A percentile compares a stretch with the other conserved stretches of the same genome.
Evolutionary conservation across 2,329 filamentous ascomycete species (phyloP).

Genomic region (Spiromastix sp.): DNA sequence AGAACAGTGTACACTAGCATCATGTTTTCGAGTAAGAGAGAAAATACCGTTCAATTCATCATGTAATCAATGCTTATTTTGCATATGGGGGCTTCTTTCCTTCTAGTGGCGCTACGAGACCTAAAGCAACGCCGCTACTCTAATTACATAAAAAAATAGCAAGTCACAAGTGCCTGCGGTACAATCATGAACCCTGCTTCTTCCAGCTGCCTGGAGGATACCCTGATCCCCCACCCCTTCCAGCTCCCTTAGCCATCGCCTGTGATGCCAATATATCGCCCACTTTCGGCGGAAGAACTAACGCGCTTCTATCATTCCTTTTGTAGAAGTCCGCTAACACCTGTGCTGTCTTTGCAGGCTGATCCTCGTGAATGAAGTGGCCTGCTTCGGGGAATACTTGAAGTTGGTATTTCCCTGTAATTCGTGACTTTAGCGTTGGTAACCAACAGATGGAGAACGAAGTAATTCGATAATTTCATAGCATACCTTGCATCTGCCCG

Average conservation of each 20-base stretch:
- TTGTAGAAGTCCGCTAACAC: constrained; percentile 83
- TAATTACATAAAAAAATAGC: too few relatives aligned
- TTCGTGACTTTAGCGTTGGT: neutral
- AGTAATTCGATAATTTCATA: too few relatives aligned
- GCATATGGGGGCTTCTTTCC: too few relatives aligned
- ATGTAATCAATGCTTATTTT: too few relatives aligned
- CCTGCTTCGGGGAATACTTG: constrained; percentile 92
- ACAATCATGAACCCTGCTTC: neutral
- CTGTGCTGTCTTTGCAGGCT: constrained; percentile 79
- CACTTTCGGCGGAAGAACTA: constrained; percentile 89
- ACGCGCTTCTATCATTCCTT: constrained; percentile 72
- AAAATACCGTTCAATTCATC: too few relatives aligned
- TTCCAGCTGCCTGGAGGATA: neutral
- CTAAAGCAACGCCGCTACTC: too few relatives aligned
- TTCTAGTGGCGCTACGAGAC: too few relatives aligned
- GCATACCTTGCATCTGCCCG: constrained; percentile 91
- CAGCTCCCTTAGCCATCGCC: constrained; percentile 29
- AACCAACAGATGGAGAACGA: too few relatives aligned
- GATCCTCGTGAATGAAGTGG: constrained; percentile 93
- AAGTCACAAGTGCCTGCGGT: too few relatives aligned
- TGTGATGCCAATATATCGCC: constrained; percentile 49
- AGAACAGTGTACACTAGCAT: too few relatives aligned
- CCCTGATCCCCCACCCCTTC: constrained; percentile 4
- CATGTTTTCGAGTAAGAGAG: too few relatives aligned
- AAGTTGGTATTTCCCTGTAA: constrained; percentile 72